Evolutionary conservation across 257 asterid species (phyloP).

Genomic region (Voacanga thouarsii): DNA sequence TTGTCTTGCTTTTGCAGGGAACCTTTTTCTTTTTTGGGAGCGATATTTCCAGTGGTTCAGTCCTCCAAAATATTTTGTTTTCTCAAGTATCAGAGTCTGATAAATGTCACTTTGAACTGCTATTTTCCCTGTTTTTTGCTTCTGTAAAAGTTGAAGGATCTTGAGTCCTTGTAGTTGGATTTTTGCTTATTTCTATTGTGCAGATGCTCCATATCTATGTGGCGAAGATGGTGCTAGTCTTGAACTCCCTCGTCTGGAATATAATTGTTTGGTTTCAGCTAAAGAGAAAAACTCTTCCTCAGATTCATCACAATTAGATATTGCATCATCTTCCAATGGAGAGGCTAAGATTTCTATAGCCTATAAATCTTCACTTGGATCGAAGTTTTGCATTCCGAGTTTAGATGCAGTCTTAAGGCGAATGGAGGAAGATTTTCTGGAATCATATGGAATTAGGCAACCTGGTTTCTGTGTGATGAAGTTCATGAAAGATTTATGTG

Average conservation of each 20-base stretch:
- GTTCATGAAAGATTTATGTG: conserved; percentile 29
- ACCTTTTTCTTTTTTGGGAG: neutral
- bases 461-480: conserved; percentile 23
- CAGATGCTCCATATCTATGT: conserved; percentile 18
- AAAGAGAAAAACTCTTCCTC: conserved; percentile 11
- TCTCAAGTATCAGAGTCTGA: neutral
- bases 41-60: neutral
- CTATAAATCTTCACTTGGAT: conserved; percentile 13
- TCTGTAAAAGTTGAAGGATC: neutral
- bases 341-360: conserved; percentile 25
- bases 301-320: conserved; percentile 25
- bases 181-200: conserved; percentile 4
- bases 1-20: neutral
- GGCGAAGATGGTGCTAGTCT: conserved; percentile 12
- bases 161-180: neutral
- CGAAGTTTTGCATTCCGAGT: neutral
- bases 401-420: conserved; percentile 5
- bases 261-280: conserved; percentile 16
- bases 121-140: neutral
- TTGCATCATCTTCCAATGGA: conserved; percentile 40
- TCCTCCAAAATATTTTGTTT: too few species aligned
- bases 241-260: conserved; percentile 21
- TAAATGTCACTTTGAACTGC: neutral
- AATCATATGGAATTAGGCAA: conserved; percentile 1
- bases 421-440: conserved; percentile 7